phyloP scores from a whole-genome alignment of 441 rosid genomes.

The Pelargonium cotyledonis region DNA sequence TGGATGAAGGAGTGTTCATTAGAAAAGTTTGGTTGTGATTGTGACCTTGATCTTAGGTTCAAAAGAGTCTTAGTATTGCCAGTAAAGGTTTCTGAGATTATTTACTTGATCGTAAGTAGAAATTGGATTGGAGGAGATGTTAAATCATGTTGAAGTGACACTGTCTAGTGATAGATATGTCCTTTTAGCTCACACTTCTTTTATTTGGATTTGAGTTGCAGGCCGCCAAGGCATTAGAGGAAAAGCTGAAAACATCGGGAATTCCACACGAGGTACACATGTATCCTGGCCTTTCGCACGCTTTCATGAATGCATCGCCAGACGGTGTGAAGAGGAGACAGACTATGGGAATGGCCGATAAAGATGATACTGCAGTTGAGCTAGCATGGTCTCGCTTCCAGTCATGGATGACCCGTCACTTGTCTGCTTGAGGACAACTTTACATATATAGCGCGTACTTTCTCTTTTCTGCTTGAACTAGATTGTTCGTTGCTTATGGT shows the following conservation, averaged over 20 bases:
- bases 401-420: conserved; percentile 76
- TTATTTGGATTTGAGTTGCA: conserved; percentile 24
- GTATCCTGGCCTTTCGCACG: conserved; percentile 64
- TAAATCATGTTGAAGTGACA: not conserved
- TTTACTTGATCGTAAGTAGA: not conserved
- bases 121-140: not conserved
- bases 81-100: not conserved
- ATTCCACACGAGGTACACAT: conserved; percentile 70
- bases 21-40: not conserved
- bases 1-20: not conserved
- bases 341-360: conserved; percentile 74
- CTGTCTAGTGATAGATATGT: not conserved
- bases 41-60: not conserved
- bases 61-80: not conserved
- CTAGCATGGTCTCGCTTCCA: conserved; percentile 88
- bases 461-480: not conserved
- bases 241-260: conserved; percentile 74
- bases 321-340: conserved; percentile 79
- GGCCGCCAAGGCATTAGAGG: conserved; percentile 86
- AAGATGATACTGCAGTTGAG: conserved; percentile 69
- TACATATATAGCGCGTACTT: not conserved
- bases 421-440: conserved; percentile 15
- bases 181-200: conserved; percentile 7
- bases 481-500: not conserved
- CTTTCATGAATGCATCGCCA: conserved; percentile 72